Conservation (phyloP, 805 yeast genomes). For the Naumovozyma baii region DNA sequence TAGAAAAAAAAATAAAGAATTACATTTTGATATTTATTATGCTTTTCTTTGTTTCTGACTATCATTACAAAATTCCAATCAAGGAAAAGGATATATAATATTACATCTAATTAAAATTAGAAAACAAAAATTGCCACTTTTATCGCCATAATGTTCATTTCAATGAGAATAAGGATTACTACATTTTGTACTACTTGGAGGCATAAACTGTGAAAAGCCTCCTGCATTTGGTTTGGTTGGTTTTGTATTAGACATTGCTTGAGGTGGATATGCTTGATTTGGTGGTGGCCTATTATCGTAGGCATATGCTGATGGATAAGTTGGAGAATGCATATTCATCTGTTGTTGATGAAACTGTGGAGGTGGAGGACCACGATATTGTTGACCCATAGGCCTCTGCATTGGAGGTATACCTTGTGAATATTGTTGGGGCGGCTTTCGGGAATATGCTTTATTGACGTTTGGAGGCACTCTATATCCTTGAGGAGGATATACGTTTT, state of each 20-base stretch:
- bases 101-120: background rate
- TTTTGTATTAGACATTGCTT: slow-evolving; percentile 2
- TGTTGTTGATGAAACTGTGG: background rate
- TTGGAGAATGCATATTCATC: background rate
- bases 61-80: background rate
- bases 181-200: slow-evolving; percentile 6
- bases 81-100: background rate
- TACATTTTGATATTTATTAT: background rate
- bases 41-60: background rate
- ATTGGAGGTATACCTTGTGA: background rate
- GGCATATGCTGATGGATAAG: background rate
- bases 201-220: slow-evolving; percentile 24
- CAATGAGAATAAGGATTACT: slow-evolving; percentile 9
- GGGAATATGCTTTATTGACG: background rate
- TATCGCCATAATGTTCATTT: background rate
- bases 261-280: slow-evolving; percentile 4
- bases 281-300: slow-evolving; percentile 1
- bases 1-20: too few species aligned
- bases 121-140: background rate
- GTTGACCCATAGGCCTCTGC: slow-evolving; percentile 1
- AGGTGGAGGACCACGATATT: background rate
- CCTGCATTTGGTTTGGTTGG: slow-evolving; percentile 4
- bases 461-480: background rate
- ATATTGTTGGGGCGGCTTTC: background rate
- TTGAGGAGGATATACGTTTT: background rate